These are phyloP conservation scores for Aspergillus diversus DNA, from an alignment of 495 filamentous ascomycete species.

Conservation along the genomic window DNA sequence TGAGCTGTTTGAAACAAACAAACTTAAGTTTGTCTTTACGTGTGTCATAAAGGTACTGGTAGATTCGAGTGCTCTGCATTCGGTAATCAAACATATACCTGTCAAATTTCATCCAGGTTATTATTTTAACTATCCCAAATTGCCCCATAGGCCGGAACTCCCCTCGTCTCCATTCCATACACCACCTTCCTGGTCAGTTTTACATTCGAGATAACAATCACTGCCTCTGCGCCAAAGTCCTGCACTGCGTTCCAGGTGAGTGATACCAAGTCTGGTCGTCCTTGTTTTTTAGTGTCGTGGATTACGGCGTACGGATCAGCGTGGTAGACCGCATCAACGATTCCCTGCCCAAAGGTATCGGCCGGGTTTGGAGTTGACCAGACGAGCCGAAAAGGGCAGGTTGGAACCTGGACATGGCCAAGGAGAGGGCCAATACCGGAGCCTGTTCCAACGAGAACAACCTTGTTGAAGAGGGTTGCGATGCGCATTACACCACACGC, in stretches of 20 bases:
- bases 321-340: constrained; percentile 46
- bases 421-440: constrained; percentile 64
- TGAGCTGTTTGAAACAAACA: no score
- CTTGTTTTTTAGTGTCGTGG: constrained; percentile 49
- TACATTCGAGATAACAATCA: constrained; percentile 65
- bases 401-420: constrained; percentile 18
- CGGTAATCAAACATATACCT: no score
- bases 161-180: constrained; percentile 60
- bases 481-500: constrained; percentile 68
- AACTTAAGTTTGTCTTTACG: no score
- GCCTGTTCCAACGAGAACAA: constrained; percentile 69
- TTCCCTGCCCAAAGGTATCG: constrained; percentile 46
- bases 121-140: constrained; percentile 55
- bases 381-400: constrained; percentile 46
- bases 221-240: constrained; percentile 59
- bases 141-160: constrained; percentile 63
- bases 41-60: no score
- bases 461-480: constrained; percentile 59
- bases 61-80: no score
- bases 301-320: constrained; percentile 53
- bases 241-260: constrained; percentile 19
- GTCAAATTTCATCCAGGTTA: no score
- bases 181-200: constrained; percentile 64
- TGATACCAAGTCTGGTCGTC: constrained; percentile 52
- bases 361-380: constrained; percentile 52